phyloP scores from a whole-genome alignment of 2,329 filamentous ascomycete genomes.

The Phialophora chinensis region DNA sequence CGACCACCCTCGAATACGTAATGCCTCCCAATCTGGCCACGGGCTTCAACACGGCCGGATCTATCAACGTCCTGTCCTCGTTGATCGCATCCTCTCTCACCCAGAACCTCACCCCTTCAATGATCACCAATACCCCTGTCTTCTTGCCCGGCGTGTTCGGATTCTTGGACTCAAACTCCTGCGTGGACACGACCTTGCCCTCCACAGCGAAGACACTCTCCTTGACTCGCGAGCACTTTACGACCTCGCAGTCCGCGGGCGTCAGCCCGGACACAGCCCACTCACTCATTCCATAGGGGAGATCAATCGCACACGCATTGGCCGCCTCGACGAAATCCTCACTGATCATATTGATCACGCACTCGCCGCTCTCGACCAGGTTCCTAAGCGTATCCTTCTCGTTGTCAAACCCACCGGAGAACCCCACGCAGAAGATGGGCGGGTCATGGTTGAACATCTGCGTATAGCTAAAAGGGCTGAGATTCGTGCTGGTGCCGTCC shows the following conservation, averaged over 20 bases:
- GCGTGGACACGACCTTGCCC: conserved; percentile 72
- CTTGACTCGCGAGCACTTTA: conserved; percentile 73
- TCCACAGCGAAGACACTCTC: conserved; percentile 87
- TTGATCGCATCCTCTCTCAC: conserved; percentile 86
- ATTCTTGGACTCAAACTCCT: conserved; percentile 78
- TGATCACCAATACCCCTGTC: conserved; percentile 73
- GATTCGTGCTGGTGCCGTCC: conserved; percentile 72
- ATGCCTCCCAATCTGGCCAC: conserved; percentile 81
- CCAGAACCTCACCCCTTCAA: conserved; percentile 90
- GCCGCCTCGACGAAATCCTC: conserved; percentile 87
- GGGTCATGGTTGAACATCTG: conserved; percentile 85
- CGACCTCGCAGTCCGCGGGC: conserved; percentile 67
- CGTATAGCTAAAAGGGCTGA: conserved; percentile 88
- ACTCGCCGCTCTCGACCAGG: conserved; percentile 73
- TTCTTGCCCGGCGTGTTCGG: conserved; percentile 69
- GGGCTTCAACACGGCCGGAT: conserved; percentile 76
- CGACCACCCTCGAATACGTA: conserved; percentile 74
- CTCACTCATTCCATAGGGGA: conserved; percentile 76
- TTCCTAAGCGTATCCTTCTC: conserved; percentile 83
- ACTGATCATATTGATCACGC: conserved; percentile 83
- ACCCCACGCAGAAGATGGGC: conserved; percentile 75
- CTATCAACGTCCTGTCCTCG: conserved; percentile 73
- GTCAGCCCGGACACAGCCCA: conserved; percentile 81
- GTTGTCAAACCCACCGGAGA: conserved; percentile 60
- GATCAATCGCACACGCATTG: conserved; percentile 78